These are phyloP conservation scores for Pleurotus tuoliensis DNA, from an alignment of 768 basidiomycete species.

Conservation along the genomic window DNA sequence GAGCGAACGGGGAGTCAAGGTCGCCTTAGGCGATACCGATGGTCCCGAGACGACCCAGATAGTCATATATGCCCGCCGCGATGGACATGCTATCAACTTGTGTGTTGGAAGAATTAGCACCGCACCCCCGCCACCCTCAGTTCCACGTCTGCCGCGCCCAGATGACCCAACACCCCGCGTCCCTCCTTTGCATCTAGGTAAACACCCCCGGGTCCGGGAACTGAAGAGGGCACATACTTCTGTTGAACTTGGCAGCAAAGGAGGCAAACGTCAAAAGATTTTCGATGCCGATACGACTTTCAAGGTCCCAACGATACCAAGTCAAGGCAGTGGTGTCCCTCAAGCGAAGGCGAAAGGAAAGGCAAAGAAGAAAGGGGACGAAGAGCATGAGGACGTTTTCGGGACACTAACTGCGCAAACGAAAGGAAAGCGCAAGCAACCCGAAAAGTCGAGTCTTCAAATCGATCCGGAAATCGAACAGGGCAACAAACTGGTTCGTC, in stretches of 20 bases:
- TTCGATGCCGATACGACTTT: too few relatives aligned
- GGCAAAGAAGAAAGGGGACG: slow-evolving; percentile 34
- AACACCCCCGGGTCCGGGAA: slow-evolving; percentile 5
- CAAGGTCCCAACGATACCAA: slow-evolving; percentile 48
- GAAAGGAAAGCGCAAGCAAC: slow-evolving; percentile 27
- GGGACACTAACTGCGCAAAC: slow-evolving; percentile 20
- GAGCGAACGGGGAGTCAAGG: slow-evolving; percentile 45
- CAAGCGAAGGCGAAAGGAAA: slow-evolving; percentile 7
- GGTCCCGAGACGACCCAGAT: slow-evolving; percentile 70
- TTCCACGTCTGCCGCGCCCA: slow-evolving; percentile 45
- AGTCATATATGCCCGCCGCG: slow-evolving; percentile 42
- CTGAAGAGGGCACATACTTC: slow-evolving; percentile 1
- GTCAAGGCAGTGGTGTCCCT: slow-evolving; percentile 5
- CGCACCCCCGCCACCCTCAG: slow-evolving; percentile 23
- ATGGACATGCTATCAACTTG: slow-evolving; percentile 1
- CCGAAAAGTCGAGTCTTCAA: slow-evolving; percentile 15
- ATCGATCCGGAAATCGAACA: slow-evolving; percentile 27
- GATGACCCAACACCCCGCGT: slow-evolving; percentile 78
- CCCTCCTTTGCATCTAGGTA: slow-evolving; percentile 44
- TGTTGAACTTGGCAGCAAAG: not conserved
- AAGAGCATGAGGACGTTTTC: slow-evolving; percentile 28
- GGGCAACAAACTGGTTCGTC: slow-evolving; percentile 50
- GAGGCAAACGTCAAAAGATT: not conserved
- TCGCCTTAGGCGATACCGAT: slow-evolving; percentile 68
- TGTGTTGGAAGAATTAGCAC: slow-evolving; percentile 8